Evolutionary conservation across 345 rosid genomes (phyloP).

Genomic region (Viola odorata): DNA sequence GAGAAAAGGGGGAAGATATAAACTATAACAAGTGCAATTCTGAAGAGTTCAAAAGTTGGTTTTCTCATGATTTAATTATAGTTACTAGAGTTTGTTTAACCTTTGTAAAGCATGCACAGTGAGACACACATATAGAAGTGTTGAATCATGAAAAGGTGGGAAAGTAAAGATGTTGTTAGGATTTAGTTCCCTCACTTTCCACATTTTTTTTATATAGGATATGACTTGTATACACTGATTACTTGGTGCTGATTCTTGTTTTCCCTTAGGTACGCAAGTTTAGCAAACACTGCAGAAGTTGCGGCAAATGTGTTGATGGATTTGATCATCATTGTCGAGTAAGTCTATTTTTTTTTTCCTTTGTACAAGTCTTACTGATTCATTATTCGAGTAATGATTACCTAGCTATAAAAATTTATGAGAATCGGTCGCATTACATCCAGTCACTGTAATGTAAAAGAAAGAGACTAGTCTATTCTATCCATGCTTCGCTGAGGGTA

Average conservation of each 20-base stretch:
- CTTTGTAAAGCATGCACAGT: not conserved
- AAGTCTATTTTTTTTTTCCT: slow-evolving; percentile 31
- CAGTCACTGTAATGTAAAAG: no score
- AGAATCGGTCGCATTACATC: no score
- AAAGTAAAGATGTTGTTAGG: no score
- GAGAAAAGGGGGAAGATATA: not conserved
- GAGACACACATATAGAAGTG: not conserved
- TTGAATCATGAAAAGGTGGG: not conserved
- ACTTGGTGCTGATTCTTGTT: slow-evolving; percentile 2
- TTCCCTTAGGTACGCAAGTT: slow-evolving; percentile 64
- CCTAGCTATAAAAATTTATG: no score
- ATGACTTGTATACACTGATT: not conserved
- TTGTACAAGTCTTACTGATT: no score
- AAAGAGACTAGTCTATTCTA: no score
- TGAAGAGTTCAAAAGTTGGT: not conserved
- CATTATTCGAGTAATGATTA: no score
- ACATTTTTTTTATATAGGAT: not conserved
- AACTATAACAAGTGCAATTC: not conserved
- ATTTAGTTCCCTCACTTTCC: not conserved
- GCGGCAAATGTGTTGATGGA: slow-evolving; percentile 92
- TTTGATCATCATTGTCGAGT: slow-evolving; percentile 99
- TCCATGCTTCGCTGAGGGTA: no score
- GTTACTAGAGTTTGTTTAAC: not conserved
- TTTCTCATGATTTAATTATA: not conserved
- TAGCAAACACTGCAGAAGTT: slow-evolving; percentile 97